Percentiles rank a stretch among this genome's conserved stretches.
phyloP scores from a whole-genome alignment of 2,329 filamentous ascomycete species.

The Trichoderma atrobrunneum region DNA sequence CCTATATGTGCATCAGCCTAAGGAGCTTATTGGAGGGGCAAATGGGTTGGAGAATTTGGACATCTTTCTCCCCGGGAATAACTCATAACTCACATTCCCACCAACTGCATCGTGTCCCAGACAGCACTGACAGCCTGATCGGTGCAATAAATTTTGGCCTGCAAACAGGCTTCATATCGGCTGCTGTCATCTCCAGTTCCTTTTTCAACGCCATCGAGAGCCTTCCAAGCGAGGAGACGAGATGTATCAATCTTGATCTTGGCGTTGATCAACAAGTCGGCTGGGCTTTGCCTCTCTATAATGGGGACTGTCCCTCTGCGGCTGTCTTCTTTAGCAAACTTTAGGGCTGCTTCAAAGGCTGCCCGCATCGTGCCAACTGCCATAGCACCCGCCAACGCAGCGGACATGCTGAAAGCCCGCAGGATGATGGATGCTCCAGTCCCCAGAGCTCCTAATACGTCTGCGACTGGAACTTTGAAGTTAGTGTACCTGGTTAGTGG shows the following conservation, averaged over 20 bases:
- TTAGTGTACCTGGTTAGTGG: background rate
- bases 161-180: conserved; percentile 2
- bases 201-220: background rate
- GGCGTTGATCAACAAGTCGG: background rate
- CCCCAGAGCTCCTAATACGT: background rate
- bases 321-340: background rate
- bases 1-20: background rate
- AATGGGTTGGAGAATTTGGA: background rate
- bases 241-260: conserved; percentile 3
- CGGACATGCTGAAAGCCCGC: background rate
- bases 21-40: background rate
- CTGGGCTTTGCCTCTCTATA: conserved; percentile 5
- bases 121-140: background rate
- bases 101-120: conserved; percentile 5
- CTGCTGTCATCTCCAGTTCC: background rate
- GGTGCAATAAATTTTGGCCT: background rate
- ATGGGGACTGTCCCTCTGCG: background rate
- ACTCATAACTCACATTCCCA: conserved; percentile 3
- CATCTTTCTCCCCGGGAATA: background rate
- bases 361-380: conserved; percentile 1
- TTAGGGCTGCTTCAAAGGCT: conserved; percentile 2
- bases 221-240: background rate
- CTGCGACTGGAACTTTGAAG: background rate
- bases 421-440: background rate
- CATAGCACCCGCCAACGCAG: background rate